These are phyloP conservation scores for Botrytis elliptica DNA, from an alignment of 2,329 filamentous ascomycete genomes.

Conservation along the genomic window DNA sequence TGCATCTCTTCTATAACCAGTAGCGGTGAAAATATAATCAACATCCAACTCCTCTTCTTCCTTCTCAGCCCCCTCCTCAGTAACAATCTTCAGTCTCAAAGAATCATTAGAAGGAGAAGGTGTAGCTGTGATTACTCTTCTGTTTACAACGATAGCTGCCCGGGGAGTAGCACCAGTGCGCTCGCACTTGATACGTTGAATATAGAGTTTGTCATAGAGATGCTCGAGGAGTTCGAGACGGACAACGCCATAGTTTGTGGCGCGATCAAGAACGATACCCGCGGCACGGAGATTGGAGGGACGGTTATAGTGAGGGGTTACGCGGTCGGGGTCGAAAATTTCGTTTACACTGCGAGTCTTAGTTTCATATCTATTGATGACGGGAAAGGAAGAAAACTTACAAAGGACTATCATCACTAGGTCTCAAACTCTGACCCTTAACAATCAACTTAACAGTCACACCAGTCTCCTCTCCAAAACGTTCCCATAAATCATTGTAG, in stretches of 20 bases:
- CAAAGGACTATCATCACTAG: slow-evolving; percentile 96
- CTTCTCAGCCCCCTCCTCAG: slow-evolving; percentile 42
- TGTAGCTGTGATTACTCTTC: slow-evolving; percentile 51
- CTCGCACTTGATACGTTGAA: slow-evolving; percentile 66
- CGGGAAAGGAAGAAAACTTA: slow-evolving; percentile 47
- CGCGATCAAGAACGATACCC: slow-evolving; percentile 67
- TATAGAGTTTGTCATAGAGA: slow-evolving; percentile 84
- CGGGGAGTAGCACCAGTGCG: slow-evolving; percentile 74
- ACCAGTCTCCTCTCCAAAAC: slow-evolving; percentile 77
- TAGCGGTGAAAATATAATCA: slow-evolving; percentile 81
- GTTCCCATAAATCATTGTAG: slow-evolving; percentile 79
- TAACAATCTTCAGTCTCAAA: slow-evolving; percentile 40
- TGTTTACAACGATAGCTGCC: slow-evolving; percentile 72
- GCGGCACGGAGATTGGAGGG: slow-evolving; percentile 58
- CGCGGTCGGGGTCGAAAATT: slow-evolving; percentile 86
- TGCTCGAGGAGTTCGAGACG: slow-evolving; percentile 86
- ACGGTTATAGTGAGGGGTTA: slow-evolving; percentile 73
- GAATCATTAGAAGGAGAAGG: slow-evolving; percentile 23
- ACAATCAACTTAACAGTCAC: slow-evolving; percentile 71
- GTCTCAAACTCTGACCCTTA: slow-evolving; percentile 77
- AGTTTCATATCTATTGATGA: slow-evolving; percentile 14
- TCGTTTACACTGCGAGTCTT: slow-evolving; percentile 73
- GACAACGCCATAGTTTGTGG: slow-evolving; percentile 94
- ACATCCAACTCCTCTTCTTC: slow-evolving; percentile 54
- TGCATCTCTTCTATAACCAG: slow-evolving; percentile 76